These are phyloP conservation scores for Monosporascus ibericus DNA, from an alignment of 2,329 filamentous ascomycete genomes.

Conservation along the genomic window DNA sequence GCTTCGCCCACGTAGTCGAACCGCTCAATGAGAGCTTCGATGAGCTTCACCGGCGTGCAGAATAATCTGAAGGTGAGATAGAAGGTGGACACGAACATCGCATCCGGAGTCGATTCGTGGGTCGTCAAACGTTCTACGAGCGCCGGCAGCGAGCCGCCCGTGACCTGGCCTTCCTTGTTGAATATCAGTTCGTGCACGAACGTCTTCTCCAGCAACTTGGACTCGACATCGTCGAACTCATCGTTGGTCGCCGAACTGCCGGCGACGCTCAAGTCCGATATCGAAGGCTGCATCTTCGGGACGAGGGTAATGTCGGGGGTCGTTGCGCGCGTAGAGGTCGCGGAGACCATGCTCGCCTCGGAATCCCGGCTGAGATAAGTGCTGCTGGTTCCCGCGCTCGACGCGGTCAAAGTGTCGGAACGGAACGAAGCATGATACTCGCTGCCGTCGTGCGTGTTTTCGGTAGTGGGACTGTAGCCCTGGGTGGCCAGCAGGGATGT, in stretches of 20 bases:
- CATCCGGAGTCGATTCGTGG: slow-evolving; percentile 86
- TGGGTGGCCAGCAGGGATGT: slow-evolving; percentile 43
- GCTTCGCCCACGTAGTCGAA: slow-evolving; percentile 88
- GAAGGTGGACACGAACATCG: slow-evolving; percentile 87
- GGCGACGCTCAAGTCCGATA: slow-evolving; percentile 62
- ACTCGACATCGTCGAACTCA: slow-evolving; percentile 73
- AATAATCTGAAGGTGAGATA: slow-evolving; percentile 96
- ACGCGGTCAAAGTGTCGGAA: slow-evolving; percentile 66
- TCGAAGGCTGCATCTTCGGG: slow-evolving; percentile 53
- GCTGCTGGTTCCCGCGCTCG: slow-evolving; percentile 70
- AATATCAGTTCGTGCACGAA: slow-evolving; percentile 86
- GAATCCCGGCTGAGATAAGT: slow-evolving; percentile 78
- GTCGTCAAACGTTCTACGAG: slow-evolving; percentile 92
- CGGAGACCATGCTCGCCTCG: slow-evolving; percentile 72
- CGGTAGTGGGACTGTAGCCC: slow-evolving; percentile 42
- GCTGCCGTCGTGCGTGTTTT: slow-evolving; percentile 40
- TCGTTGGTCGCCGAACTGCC: slow-evolving; percentile 64
- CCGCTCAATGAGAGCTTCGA: slow-evolving; percentile 77
- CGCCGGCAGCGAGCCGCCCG: slow-evolving; percentile 82
- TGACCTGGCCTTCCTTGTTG: slow-evolving; percentile 93
- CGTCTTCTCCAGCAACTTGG: slow-evolving; percentile 81
- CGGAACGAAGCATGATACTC: slow-evolving; percentile 49
- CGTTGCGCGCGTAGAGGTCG: slow-evolving; percentile 79
- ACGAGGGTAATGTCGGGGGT: slow-evolving; percentile 64
- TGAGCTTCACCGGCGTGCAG: slow-evolving; percentile 71